These are phyloP conservation scores for Chamaenerion angustifolium DNA, from an alignment of 345 rosid species.

Conservation along the genomic window DNA sequence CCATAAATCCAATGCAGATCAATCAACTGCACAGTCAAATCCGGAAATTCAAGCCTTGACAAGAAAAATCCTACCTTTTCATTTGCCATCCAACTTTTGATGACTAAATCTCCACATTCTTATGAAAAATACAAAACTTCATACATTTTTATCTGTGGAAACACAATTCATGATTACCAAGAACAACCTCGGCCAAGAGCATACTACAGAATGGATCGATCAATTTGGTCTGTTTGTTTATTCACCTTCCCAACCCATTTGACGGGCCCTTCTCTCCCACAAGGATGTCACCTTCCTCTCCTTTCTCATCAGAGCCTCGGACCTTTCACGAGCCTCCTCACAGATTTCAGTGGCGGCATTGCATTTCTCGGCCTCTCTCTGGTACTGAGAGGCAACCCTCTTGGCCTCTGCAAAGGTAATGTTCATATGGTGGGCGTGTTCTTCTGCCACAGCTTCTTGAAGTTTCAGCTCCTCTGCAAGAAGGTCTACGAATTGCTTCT, in stretches of 20 bases:
- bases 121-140: too few species aligned
- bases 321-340: constrained; percentile 80
- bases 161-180: background rate
- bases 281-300: constrained; percentile 69
- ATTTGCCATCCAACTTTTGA: too few species aligned
- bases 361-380: constrained; percentile 94
- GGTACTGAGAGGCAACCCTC: constrained; percentile 90
- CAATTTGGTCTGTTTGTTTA: constrained; percentile 7
- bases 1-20: too few species aligned
- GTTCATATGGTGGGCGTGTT: constrained; percentile 77
- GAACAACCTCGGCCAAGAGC: background rate
- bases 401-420: constrained; percentile 73
- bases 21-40: too few species aligned
- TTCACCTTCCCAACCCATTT: constrained; percentile 91
- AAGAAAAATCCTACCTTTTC: too few species aligned
- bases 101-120: too few species aligned
- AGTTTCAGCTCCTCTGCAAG: constrained; percentile 80
- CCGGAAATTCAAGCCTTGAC: too few species aligned
- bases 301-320: constrained; percentile 55
- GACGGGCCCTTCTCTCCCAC: constrained; percentile 91
- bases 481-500: constrained; percentile 91
- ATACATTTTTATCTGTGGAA: too few species aligned
- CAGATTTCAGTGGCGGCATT: constrained; percentile 90
- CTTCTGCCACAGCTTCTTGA: constrained; percentile 81
- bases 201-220: background rate